These are phyloP conservation scores for Plasmodium cynomolgi DNA, from an alignment of 169 alveolate species.

Conservation along the genomic window DNA sequence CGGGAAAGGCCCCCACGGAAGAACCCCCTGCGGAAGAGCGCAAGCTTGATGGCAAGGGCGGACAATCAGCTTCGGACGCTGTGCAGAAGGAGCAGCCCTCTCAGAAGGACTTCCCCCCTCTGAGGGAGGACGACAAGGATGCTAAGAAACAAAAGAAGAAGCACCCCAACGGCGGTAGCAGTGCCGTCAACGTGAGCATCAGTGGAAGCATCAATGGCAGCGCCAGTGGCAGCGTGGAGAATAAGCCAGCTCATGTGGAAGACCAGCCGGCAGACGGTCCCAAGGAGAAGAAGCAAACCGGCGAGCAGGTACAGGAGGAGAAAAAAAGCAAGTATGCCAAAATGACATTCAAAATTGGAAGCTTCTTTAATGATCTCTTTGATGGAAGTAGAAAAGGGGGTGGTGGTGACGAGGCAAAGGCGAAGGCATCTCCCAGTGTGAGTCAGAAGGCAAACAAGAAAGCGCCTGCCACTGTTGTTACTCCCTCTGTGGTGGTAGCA, in stretches of 20 bases:
- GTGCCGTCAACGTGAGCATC: background rate
- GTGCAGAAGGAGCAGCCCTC: background rate
- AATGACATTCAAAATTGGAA: conserved; percentile 1
- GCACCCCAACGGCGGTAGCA: background rate
- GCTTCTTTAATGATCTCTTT: conserved; percentile 25
- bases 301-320: background rate
- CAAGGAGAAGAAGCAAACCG: conserved; percentile 1
- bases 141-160: conserved; percentile 23
- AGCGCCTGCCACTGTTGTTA: background rate
- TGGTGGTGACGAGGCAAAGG: background rate
- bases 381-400: conserved; percentile 22
- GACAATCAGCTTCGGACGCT: background rate
- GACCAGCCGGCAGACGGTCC: background rate
- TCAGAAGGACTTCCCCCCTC: background rate
- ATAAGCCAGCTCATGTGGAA: background rate
- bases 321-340: background rate
- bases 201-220: background rate
- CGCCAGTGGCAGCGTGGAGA: background rate
- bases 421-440: background rate
- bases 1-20: background rate
- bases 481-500: background rate
- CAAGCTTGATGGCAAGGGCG: background rate
- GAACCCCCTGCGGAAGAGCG: background rate
- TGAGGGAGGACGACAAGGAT: background rate
- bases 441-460: background rate